Evolutionary conservation across 2,329 filamentous ascomycete species (phyloP).

Genomic region (Fusarium scirpi): DNA sequence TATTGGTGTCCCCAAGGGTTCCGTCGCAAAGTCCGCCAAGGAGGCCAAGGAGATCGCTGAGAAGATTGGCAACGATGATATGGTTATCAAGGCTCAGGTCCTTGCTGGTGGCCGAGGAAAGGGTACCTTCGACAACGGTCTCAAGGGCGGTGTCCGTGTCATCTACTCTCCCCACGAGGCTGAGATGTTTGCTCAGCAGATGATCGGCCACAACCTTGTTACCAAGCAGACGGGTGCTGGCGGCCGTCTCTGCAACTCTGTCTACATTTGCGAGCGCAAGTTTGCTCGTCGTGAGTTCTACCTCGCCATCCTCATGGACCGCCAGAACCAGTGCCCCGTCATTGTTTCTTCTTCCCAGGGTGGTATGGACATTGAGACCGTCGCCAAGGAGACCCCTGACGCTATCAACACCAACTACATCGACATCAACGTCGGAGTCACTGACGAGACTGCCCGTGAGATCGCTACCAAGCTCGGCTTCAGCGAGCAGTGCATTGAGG

Average conservation of each 20-base stretch:
- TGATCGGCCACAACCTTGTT: constrained; percentile 99
- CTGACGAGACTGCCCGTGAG: constrained; percentile 90
- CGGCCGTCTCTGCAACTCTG: constrained; percentile 94
- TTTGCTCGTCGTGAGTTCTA: constrained; percentile 99
- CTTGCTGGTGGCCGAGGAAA: constrained; percentile 98
- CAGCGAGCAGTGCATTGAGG: constrained; percentile 96
- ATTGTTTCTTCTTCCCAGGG: constrained; percentile 98
- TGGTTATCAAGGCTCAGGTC: constrained; percentile 99
- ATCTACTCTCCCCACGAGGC: constrained; percentile 98
- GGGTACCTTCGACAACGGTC: constrained; percentile 96
- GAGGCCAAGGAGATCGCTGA: constrained; percentile 95
- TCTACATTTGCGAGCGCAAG: constrained; percentile 99
- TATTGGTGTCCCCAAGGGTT: constrained; percentile 90
- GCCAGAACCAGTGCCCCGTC: constrained; percentile 87
- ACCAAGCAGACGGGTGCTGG: constrained; percentile 98
- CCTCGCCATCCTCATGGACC: constrained; percentile 98
- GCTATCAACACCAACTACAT: constrained; percentile 95
- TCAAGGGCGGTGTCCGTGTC: constrained; percentile 98
- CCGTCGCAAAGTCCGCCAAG: constrained; percentile 82
- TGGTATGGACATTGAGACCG: constrained; percentile 98
- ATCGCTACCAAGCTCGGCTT: constrained; percentile 95
- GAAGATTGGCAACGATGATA: constrained; percentile 91
- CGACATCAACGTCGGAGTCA: constrained; percentile 94
- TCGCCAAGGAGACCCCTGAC: constrained; percentile 96
- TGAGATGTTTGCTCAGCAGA: constrained; percentile 97